Percentiles rank a stretch among this genome's conserved stretches.
Evolutionary conservation across 2,329 filamentous ascomycete species (phyloP).

Genomic region (Monosporascus sp.): DNA sequence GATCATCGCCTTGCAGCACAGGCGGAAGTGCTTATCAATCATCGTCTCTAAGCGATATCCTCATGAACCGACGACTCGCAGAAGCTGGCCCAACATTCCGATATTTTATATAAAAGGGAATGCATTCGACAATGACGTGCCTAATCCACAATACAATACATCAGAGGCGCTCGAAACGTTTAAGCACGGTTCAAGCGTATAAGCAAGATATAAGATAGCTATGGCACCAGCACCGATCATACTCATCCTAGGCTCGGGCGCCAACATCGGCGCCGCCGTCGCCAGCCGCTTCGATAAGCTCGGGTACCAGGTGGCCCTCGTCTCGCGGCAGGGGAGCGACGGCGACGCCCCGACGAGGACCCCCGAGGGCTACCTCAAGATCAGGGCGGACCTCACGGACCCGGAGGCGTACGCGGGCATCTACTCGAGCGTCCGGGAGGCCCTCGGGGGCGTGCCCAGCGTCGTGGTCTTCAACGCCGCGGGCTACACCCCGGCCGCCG

Average conservation of each 20-base stretch:
- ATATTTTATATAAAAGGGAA: too few species aligned
- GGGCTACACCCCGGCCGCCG: neutral
- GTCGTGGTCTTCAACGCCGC: conserved; percentile 1
- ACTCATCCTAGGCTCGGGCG: conserved; percentile 3
- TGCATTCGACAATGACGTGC: too few species aligned
- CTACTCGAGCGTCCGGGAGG: neutral
- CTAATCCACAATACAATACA: too few species aligned
- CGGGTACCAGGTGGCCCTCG: conserved; percentile 5
- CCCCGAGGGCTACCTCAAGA: conserved; percentile 1
- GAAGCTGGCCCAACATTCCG: too few species aligned
- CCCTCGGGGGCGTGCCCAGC: neutral
- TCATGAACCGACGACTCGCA: too few species aligned
- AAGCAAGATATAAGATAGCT: too few species aligned
- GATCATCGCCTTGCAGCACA: too few species aligned
- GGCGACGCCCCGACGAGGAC: neutral
- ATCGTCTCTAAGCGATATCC: too few species aligned
- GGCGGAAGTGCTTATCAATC: too few species aligned
- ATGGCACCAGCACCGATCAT: neutral
- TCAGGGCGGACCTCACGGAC: conserved; percentile 1
- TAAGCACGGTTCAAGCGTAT: too few species aligned
- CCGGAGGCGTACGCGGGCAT: neutral
- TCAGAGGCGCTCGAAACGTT: too few species aligned
- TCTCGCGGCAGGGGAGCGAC: neutral
- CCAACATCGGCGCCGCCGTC: conserved; percentile 1
- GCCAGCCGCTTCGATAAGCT: neutral